phyloP scores from a whole-genome alignment of 73 alveolate genomes.

The Halteria grandinella region DNA sequence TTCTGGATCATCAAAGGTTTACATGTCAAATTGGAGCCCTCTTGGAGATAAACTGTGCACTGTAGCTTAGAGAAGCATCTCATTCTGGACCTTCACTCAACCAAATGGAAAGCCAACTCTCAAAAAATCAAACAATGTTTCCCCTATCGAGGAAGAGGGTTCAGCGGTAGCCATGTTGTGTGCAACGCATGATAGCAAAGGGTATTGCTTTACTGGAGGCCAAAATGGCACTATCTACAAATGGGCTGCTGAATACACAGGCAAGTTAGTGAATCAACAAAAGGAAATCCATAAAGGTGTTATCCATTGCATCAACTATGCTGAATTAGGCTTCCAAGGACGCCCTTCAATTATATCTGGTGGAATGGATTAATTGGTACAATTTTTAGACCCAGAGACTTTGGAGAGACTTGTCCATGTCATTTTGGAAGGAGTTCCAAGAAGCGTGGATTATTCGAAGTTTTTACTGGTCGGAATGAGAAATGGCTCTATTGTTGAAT shows the following conservation, averaged over 20 bases:
- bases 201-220: slow-evolving; percentile 76
- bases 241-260: slow-evolving; percentile 60
- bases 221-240: no score
- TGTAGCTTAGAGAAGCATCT: slow-evolving; percentile 84
- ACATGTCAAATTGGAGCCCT: slow-evolving; percentile 85
- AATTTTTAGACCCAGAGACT: no score
- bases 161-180: no score
- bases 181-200: slow-evolving; percentile 62
- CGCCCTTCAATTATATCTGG: slow-evolving; percentile 70
- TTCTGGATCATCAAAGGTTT: slow-evolving; percentile 90
- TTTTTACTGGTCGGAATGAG: slow-evolving; percentile 81
- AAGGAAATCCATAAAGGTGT: slow-evolving; percentile 48
- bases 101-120: slow-evolving; percentile 49
- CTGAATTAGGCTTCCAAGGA: no score
- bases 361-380: slow-evolving; percentile 44
- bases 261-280: slow-evolving; percentile 50
- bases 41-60: slow-evolving; percentile 75
- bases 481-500: slow-evolving; percentile 80
- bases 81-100: slow-evolving; percentile 87
- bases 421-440: no score
- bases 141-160: no score
- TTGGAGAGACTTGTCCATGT: no score
- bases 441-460: no score
- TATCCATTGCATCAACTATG: slow-evolving; percentile 32
- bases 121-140: no score